phyloP scores from a whole-genome alignment of 2,329 filamentous ascomycete genomes.

The Lasiodiplodia sp. region DNA sequence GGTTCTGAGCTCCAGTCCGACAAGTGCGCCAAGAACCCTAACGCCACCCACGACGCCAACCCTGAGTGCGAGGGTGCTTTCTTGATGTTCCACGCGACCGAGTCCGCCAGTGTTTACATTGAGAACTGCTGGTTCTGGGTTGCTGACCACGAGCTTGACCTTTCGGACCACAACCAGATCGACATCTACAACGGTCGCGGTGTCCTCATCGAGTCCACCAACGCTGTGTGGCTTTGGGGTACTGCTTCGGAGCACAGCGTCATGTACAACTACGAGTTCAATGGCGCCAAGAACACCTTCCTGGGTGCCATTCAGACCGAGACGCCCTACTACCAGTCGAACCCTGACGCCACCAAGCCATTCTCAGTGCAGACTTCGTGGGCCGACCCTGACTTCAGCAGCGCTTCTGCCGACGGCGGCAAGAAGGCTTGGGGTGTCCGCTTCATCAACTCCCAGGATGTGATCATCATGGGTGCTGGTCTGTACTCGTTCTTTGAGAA shows the following conservation, averaged over 20 bases:
- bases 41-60: slow-evolving; percentile 66
- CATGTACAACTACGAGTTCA: slow-evolving; percentile 75
- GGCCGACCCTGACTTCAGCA: slow-evolving; percentile 53
- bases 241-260: slow-evolving; percentile 71
- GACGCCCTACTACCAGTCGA: slow-evolving; percentile 75
- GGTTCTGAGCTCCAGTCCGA: slow-evolving; percentile 84
- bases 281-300: slow-evolving; percentile 66
- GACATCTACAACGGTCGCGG: slow-evolving; percentile 89
- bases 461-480: slow-evolving; percentile 57
- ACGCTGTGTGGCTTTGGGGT: slow-evolving; percentile 77
- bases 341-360: slow-evolving; percentile 64
- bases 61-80: slow-evolving; percentile 76
- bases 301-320: slow-evolving; percentile 73
- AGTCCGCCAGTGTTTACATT: slow-evolving; percentile 71
- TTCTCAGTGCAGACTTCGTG: slow-evolving; percentile 58
- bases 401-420: slow-evolving; percentile 38
- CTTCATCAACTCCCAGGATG: slow-evolving; percentile 47
- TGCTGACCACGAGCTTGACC: slow-evolving; percentile 87
- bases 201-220: slow-evolving; percentile 78
- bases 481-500: slow-evolving; percentile 68
- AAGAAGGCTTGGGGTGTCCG: slow-evolving; percentile 57
- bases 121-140: slow-evolving; percentile 95
- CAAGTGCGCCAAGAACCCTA: slow-evolving; percentile 79
- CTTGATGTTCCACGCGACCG: slow-evolving; percentile 64
- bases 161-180: slow-evolving; percentile 74